Evolutionary conservation across 179 eudicot species (phyloP), one percentile per base, ranked within the genome.

Genomic region (Silene noctiflora): DNA sequence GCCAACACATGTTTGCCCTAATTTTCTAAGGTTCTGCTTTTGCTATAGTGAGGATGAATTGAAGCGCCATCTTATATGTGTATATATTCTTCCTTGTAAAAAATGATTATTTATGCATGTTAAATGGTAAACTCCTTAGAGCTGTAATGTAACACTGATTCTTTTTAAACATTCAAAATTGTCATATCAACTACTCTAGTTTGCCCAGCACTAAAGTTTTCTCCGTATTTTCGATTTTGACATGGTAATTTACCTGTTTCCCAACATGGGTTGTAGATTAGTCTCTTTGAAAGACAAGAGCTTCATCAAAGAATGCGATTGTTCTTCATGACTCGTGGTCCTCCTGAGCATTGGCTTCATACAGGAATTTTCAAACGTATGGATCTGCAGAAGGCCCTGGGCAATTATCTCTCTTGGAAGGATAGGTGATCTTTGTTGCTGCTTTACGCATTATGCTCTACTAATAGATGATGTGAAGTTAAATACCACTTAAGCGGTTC

Each of bases 401-500:
- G 99, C 76, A 88, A 83, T 84, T 90, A 92, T 88, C 86, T 92
- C 77, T 91, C 97, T 56, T 93, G 97, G 96, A 95, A 95, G 83
- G 97, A 92, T 74, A 92, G 99, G 99, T 91, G 73, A 82, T 74
- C 74, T 69, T 24, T 79, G 55, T 24, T 82, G 31, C 70, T 55
- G 68, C 59, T 25, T 72, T 58, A 67, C 58, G 44, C 16, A 60
- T 16, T 76, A 65, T 71, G 71, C 46, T 76, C 7, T 2, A 56
- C 60, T 53, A 24, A 27, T 66, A 53, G 51, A 7, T 65, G 27
- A 64, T 70, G 16, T 80, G 46, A 69, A 56, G 67, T n/a, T 53
- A 51, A 13, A 58, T 73, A 19, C 58, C 14, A 39, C 11, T 21
- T 74, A 16, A 16, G 31, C 14, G 24, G 0, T 3, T 19, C 33